Evolutionary conservation across 805 yeast species (phyloP).

Genomic region (Candida schatavii): DNA sequence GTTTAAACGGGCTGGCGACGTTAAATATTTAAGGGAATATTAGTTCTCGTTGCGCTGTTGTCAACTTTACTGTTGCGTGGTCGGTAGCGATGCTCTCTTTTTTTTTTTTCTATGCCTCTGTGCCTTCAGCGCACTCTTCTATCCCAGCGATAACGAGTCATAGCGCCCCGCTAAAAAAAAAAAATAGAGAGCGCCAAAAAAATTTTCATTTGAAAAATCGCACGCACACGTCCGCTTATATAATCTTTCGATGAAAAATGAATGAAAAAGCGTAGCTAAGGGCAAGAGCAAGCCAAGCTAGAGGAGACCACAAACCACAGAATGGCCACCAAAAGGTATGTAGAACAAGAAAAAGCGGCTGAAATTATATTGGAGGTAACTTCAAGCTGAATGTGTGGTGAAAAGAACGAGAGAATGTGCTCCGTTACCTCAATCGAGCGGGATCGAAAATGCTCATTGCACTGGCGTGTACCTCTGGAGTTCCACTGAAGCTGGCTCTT

Average conservation of each 20-base stretch:
- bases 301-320: neutral
- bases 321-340: constrained; percentile 6
- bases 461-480: too few relatives aligned
- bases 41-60: too few relatives aligned
- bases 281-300: neutral
- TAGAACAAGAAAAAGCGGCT: too few relatives aligned
- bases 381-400: too few relatives aligned
- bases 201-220: too few relatives aligned
- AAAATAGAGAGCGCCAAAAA: neutral
- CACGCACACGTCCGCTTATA: constrained; percentile 1
- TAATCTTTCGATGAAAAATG: constrained; percentile 1
- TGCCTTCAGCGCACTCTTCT: neutral
- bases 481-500: too few relatives aligned
- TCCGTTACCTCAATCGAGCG: too few relatives aligned
- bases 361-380: too few relatives aligned
- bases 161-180: neutral
- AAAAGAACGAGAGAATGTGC: too few relatives aligned
- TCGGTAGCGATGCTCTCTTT: constrained; percentile 2
- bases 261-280: neutral
- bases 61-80: constrained; percentile 6
- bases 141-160: neutral
- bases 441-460: too few relatives aligned
- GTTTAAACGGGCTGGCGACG: too few relatives aligned
- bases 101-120: neutral
- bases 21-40: too few relatives aligned